Evolutionary conservation across 257 asterid species (phyloP).

Genomic region (Capsicum rhomboideum): DNA sequence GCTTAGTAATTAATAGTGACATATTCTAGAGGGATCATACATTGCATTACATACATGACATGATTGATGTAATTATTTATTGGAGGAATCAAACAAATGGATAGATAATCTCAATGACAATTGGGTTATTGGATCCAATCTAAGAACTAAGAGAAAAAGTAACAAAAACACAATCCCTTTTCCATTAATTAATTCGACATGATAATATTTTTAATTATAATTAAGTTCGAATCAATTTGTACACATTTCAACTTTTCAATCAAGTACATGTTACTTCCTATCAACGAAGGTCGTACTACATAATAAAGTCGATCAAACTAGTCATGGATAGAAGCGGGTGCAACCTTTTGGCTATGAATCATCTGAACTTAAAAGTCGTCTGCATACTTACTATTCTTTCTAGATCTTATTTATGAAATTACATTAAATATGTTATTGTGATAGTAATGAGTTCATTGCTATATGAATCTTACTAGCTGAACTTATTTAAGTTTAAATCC

Average conservation of each 20-base stretch:
- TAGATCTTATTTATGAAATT: background rate
- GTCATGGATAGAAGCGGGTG: background rate
- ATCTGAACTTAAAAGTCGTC: too few species aligned
- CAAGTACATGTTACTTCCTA: background rate
- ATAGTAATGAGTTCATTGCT: background rate
- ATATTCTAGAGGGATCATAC: background rate
- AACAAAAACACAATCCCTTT: background rate
- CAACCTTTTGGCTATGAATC: too few species aligned
- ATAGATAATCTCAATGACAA: background rate
- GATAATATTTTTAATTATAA: background rate
- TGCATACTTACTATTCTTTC: background rate
- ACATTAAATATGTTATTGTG: background rate
- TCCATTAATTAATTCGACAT: background rate
- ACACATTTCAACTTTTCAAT: background rate
- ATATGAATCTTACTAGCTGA: background rate
- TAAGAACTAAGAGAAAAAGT: background rate
- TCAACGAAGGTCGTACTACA: fast-evolving
- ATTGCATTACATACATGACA: background rate
- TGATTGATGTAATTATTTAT: background rate
- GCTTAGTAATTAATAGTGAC: background rate
- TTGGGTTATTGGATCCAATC: background rate
- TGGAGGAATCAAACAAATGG: background rate
- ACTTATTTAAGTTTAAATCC: too few species aligned
- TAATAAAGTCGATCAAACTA: background rate
- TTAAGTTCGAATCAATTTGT: background rate